Evolutionary conservation across 768 basidiomycete species (phyloP), one percentile per base, ranked within the genome.

Genomic region (Tricholoma sp.): DNA sequence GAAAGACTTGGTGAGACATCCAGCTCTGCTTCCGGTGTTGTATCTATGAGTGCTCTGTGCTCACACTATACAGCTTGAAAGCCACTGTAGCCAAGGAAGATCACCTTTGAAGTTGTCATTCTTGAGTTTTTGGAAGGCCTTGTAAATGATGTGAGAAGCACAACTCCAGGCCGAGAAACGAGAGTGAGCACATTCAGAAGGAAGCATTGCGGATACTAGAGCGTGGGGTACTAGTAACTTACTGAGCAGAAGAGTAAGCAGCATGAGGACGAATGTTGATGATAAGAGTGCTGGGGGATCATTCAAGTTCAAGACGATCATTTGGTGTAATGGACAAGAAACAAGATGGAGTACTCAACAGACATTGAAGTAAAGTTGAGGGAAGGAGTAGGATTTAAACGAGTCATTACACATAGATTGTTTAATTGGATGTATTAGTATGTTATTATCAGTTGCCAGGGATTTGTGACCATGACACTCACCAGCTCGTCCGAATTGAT

Each of bases 211-310:
- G 6, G 81, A 74, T 28, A 98, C 80, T 39, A 97, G 74, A 7
- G 94, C 86, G 49, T 71, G 64, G 42, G 80, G 79, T 31, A 97
- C n/a, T n/a, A n/a, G n/a, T n/a, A n/a, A n/a, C n/a, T n/a, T n/a
- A 62, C 50, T 93, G 86, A 20, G 85, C 84, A 8, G 79, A 65
- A 6, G 82, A 71, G 68, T 83, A 88, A 6, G 87, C 82, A 15
- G 87, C 86, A 70, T 91, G 89, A 10, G 93, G 86, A 0, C 95
- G 84, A 53, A 98, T 86, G 74, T 98, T 95, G 72, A 98, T 78
- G 64, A 97, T 71, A 66, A 98, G 85, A 7, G 72, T 69, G 29
- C 70, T 64, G n/a, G n/a, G 11, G 71, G 57, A 59, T 72, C 72
- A n/a, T n/a, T n/a, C n/a, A n/a, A n/a, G 24, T 65, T 60, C 55